A percentile compares a stretch with the other conserved stretches of the same genome.
These are phyloP conservation scores for Colletotrichum aenigma DNA, from an alignment of 2,329 filamentous ascomycete species.

Conservation along the genomic window DNA sequence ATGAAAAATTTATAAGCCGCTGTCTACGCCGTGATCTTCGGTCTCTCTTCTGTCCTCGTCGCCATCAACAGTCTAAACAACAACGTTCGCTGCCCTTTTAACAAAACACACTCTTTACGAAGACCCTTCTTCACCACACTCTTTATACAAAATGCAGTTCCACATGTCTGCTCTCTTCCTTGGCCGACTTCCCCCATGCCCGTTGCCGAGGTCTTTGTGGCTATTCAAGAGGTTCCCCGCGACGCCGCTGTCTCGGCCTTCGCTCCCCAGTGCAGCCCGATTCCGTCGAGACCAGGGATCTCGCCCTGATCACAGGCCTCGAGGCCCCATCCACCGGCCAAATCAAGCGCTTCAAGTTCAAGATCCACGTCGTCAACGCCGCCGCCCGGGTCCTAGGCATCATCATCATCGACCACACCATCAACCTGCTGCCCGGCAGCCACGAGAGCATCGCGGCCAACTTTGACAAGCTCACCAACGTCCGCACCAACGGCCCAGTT, in stretches of 20 bases:
- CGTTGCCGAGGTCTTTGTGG: background rate
- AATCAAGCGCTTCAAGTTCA: background rate
- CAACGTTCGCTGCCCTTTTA: background rate
- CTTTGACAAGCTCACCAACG: background rate
- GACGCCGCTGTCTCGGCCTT: background rate
- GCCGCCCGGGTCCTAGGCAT: background rate
- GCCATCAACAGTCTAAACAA: background rate
- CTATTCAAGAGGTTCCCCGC: fast-evolving
- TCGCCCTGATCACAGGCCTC: background rate
- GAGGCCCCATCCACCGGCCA: background rate
- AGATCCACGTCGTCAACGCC: background rate
- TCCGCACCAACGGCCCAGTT: background rate
- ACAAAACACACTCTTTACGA: background rate
- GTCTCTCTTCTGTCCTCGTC: background rate
- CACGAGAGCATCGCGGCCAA: background rate
- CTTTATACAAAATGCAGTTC: background rate
- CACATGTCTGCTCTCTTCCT: background rate
- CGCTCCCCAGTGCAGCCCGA: too few species aligned
- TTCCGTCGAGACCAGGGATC: background rate
- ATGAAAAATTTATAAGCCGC: too few species aligned
- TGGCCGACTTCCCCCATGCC: background rate
- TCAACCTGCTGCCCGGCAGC: background rate
- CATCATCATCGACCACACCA: background rate
- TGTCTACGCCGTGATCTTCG: background rate
- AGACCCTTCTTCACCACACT: background rate